Percentiles rank a stretch among this genome's conserved stretches.
phyloP scores from a whole-genome alignment of 352 stramenopile species.

The Blastocystis sp. region DNA sequence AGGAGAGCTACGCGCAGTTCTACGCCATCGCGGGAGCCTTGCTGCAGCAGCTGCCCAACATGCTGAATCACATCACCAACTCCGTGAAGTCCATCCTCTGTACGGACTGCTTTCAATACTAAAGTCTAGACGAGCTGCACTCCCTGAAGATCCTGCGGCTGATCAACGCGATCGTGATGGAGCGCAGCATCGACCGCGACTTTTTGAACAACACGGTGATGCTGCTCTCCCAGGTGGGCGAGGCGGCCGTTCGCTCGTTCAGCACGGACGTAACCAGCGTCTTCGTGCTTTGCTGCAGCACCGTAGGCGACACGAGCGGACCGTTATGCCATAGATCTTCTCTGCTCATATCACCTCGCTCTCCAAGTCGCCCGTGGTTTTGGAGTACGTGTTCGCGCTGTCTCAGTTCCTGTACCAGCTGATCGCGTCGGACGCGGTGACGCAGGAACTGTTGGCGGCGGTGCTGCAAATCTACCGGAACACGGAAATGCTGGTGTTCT shows the following conservation, averaged over 20 bases:
- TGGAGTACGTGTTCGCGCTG: slow-evolving; percentile 36
- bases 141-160: slow-evolving; percentile 39
- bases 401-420: slow-evolving; percentile 48
- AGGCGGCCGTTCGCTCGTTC: neutral
- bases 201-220: slow-evolving; percentile 36
- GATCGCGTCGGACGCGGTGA: slow-evolving; percentile 6
- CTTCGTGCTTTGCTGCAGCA: slow-evolving; percentile 61
- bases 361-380: neutral
- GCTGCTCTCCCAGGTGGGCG: slow-evolving; percentile 50
- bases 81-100: slow-evolving; percentile 15
- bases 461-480: slow-evolving; percentile 43
- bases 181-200: slow-evolving; percentile 4
- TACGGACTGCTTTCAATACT: neutral
- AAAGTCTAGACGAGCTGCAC: slow-evolving; percentile 29
- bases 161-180: slow-evolving; percentile 5
- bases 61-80: neutral
- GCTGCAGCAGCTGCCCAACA: slow-evolving; percentile 14
- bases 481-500: slow-evolving; percentile 42
- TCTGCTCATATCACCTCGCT: slow-evolving; percentile 27
- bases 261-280: slow-evolving; percentile 14
- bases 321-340: slow-evolving; percentile 30
- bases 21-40: neutral
- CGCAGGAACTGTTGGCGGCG: slow-evolving; percentile 35
- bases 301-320: neutral
- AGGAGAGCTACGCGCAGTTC: slow-evolving; percentile 12